Evolutionary conservation across 106 monocot genomes (phyloP).

Genomic region (Apostasia shenzhenica): DNA sequence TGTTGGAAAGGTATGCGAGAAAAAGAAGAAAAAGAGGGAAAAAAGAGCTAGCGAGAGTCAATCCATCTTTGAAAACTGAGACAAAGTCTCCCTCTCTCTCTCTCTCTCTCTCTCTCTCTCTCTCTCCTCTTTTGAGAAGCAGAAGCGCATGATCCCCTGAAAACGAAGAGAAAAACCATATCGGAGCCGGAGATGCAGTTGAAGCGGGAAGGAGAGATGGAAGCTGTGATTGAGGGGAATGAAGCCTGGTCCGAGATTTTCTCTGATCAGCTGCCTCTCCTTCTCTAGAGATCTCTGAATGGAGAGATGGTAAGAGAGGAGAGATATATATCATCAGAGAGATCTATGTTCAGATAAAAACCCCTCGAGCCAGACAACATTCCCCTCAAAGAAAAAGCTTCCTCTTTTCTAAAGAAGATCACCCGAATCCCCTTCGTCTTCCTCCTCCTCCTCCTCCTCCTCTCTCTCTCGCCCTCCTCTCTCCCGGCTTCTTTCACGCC

Average conservation of each 20-base stretch:
- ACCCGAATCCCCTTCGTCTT: neutral
- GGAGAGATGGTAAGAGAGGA: neutral
- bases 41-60: too few relatives aligned
- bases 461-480: slow-evolving; percentile 1
- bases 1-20: too few relatives aligned
- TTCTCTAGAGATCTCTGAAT: neutral
- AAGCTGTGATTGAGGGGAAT: slow-evolving; percentile 87
- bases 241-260: slow-evolving; percentile 83
- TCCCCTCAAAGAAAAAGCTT: slow-evolving; percentile 28
- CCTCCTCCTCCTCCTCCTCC: neutral
- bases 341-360: neutral
- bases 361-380: slow-evolving; percentile 30
- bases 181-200: too few relatives aligned
- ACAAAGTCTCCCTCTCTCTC: too few relatives aligned
- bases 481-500: slow-evolving; percentile 10
- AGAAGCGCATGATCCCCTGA: too few relatives aligned
- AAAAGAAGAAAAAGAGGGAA: too few relatives aligned
- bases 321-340: too few relatives aligned
- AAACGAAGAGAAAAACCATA: too few relatives aligned
- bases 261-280: too few relatives aligned
- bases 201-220: slow-evolving; percentile 5
- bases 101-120: too few relatives aligned
- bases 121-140: too few relatives aligned
- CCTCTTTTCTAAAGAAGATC: slow-evolving; percentile 5
- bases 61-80: too few relatives aligned